Percentiles rank a stretch among this genome's conserved stretches.
These are phyloP conservation scores for Trichosporon sp. DNA, from an alignment of 1,284 basidiomycete genomes.

Conservation along the genomic window DNA sequence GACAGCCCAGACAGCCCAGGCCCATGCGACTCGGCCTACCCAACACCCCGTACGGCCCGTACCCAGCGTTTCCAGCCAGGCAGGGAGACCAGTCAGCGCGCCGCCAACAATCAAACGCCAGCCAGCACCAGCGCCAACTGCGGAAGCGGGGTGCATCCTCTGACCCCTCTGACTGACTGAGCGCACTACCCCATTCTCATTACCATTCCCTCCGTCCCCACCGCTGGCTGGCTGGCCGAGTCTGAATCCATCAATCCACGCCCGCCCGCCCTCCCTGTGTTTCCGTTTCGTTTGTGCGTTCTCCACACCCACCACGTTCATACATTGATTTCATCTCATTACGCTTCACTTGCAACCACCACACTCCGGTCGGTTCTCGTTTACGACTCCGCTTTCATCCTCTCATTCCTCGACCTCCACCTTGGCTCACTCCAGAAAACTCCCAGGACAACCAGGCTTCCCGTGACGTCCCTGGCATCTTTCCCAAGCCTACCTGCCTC, in stretches of 20 bases:
- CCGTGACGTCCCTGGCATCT: constrained; percentile 3
- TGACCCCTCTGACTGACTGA: too few relatives aligned
- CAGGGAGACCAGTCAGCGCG: neutral
- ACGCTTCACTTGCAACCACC: neutral
- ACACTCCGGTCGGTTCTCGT: neutral
- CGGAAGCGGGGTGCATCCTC: too few relatives aligned
- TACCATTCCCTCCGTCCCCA: too few relatives aligned
- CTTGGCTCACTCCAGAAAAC: neutral
- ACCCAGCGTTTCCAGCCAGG: neutral
- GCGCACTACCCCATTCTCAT: too few relatives aligned
- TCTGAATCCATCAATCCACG: too few relatives aligned
- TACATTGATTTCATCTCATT: neutral
- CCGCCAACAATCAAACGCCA: too few relatives aligned
- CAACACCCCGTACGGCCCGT: too few relatives aligned
- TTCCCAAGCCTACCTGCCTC: neutral
- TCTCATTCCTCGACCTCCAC: constrained; percentile 3
- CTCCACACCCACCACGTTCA: neutral
- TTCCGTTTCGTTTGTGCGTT: too few relatives aligned
- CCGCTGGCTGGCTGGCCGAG: too few relatives aligned
- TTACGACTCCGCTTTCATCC: neutral
- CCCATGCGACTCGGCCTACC: neutral
- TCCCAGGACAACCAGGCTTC: neutral
- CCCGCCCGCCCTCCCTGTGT: too few relatives aligned
- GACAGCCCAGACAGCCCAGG: neutral
- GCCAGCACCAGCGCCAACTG: too few relatives aligned